Evolutionary conservation across 495 filamentous ascomycete species (phyloP).

Genomic region (Clavariopsis aquatica): DNA sequence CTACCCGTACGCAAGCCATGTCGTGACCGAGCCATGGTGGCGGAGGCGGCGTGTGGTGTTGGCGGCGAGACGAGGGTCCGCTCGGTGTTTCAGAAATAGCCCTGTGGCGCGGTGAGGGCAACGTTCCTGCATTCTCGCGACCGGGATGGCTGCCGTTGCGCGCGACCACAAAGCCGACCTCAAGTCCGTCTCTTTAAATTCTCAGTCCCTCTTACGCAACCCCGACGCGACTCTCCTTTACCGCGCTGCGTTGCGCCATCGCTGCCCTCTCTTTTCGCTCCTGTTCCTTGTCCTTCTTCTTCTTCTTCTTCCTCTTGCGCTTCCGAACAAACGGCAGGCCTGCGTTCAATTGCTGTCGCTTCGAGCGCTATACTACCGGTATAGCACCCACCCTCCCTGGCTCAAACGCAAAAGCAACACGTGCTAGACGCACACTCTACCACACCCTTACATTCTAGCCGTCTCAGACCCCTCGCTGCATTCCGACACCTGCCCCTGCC

Average conservation of each 20-base stretch:
- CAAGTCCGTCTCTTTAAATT: slow-evolving; percentile 12
- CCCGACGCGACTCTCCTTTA: slow-evolving; percentile 5
- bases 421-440: slow-evolving; percentile 35
- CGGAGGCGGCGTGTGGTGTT: background rate
- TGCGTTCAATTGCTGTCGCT: slow-evolving; percentile 28
- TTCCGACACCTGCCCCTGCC: slow-evolving; percentile 1
- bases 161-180: background rate
- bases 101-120: background rate
- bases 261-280: slow-evolving; percentile 6
- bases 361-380: background rate
- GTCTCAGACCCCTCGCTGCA: background rate
- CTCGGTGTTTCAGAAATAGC: slow-evolving; percentile 18
- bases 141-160: slow-evolving; percentile 24
- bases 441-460: background rate
- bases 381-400: background rate
- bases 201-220: background rate
- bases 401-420: background rate
- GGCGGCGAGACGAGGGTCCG: background rate
- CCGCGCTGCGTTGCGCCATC: background rate
- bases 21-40: too few species aligned
- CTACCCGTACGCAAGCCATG: too few species aligned
- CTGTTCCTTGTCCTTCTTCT: slow-evolving; percentile 12
- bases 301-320: background rate
- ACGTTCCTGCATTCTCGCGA: slow-evolving; percentile 17
- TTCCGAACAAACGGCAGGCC: slow-evolving; percentile 31